Evolutionary conservation across 1,284 basidiomycete species (phyloP).

Genomic region (Wallemia ichthyophaga): DNA sequence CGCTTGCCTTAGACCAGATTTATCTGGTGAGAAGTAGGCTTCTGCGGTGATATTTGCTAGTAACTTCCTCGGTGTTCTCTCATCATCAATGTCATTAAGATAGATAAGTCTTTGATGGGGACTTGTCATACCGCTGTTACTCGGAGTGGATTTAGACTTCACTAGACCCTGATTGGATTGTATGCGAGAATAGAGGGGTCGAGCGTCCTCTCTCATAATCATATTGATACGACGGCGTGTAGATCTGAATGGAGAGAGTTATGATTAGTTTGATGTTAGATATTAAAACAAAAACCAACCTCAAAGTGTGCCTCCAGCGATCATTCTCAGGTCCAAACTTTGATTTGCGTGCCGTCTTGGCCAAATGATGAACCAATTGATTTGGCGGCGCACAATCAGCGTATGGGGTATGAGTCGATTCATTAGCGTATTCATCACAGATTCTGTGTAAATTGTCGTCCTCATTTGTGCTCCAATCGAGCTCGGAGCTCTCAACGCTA

Average conservation of each 20-base stretch:
- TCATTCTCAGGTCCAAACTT: neutral
- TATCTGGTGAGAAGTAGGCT: neutral
- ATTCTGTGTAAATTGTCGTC: neutral
- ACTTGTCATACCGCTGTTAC: neutral
- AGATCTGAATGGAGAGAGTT: neutral
- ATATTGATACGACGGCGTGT: neutral
- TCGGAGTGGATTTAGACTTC: neutral
- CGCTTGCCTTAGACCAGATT: neutral
- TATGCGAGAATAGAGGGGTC: neutral
- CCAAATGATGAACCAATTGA: neutral
- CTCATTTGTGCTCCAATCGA: neutral
- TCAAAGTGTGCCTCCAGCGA: neutral
- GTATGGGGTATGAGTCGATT: neutral
- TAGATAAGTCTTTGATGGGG: neutral
- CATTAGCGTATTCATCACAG: neutral
- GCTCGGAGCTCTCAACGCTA: neutral
- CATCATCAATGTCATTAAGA: neutral
- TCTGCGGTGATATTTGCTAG: neutral
- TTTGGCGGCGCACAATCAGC: neutral
- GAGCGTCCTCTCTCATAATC: neutral
- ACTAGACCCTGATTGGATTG: neutral
- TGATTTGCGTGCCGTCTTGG: neutral
- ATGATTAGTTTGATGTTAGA: neutral
- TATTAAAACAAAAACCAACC: neutral
- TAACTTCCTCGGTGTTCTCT: neutral